A percentile compares a stretch with the other conserved stretches of the same genome.
Evolutionary conservation across 2,329 filamentous ascomycete species (phyloP).

Genomic region (Colletotrichum sp.): DNA sequence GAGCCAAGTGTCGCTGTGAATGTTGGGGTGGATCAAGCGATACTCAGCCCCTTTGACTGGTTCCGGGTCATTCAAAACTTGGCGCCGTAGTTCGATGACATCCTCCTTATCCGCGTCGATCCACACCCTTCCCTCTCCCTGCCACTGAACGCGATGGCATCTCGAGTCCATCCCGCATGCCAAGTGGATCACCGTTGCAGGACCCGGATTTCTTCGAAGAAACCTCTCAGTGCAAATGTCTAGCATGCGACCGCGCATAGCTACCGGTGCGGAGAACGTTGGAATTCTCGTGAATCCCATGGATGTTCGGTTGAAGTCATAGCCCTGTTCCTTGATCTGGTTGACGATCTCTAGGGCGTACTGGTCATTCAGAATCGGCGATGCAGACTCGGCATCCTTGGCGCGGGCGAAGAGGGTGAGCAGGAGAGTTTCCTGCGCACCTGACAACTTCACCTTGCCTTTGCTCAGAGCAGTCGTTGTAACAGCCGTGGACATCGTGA

Average conservation of each 20-base stretch:
- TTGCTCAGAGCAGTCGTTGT: neutral
- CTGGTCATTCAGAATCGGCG: conserved; percentile 19
- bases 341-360: conserved; percentile 11
- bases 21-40: conserved; percentile 25
- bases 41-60: conserved; percentile 24
- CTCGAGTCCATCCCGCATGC: conserved; percentile 36
- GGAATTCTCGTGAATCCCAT: neutral
- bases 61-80: conserved; percentile 25
- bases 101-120: conserved; percentile 39
- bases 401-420: conserved; percentile 19
- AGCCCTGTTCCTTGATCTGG: neutral
- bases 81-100: conserved; percentile 33
- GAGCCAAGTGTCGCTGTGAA: conserved; percentile 34
- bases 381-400: conserved; percentile 10
- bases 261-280: neutral
- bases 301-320: conserved; percentile 7
- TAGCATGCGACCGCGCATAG: conserved; percentile 13
- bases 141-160: conserved; percentile 25
- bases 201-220: conserved; percentile 23
- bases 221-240: conserved; percentile 31
- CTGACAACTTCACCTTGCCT: conserved; percentile 8
- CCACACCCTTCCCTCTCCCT: conserved; percentile 29
- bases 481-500: neutral
- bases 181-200: conserved; percentile 32
- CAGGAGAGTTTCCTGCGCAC: conserved; percentile 22